Base-by-base conservation (phyloP, 306 rosid genomes). In the Medicago ruthenica region DNA sequence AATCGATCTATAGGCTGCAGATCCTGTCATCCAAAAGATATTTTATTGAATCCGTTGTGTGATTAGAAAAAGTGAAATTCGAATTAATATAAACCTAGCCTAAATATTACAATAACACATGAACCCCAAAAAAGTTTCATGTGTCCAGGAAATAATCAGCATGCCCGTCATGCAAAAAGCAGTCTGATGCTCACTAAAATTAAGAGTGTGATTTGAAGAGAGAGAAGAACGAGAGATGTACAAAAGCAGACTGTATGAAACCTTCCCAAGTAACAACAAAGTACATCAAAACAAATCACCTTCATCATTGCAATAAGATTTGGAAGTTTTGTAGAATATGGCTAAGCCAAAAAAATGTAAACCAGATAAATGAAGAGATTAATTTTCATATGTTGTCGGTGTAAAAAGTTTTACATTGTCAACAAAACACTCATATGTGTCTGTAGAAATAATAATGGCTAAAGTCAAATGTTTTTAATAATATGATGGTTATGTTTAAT, bases 1-100 rank as follows among this genome's bases (percentile, higher is more conserved):
- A 89, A 96, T 60, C 91, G 92, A 78, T 96, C 99, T 71, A 96
- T 85, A 40, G 98, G 98, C 80, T 89, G 93, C 68, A 96, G 51
- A 61, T 96, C 99, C 99, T 96, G 97, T 57, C 79, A 92, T 64
- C 55, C 64, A 78, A 75, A 76, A 77, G 58, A 12, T 67, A 36
- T 67, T 67, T 21, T 36, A 68, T 76, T 72, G 40, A 70, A 75
- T 63, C 37, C 20, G 50, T 71, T 9, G 70, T 40, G 79, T 21
- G 20, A 63, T 34, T 60, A 41, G 74, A 59, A 73, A 80, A 39
- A 61, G 70, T 34, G n/a, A 59, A 68, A 22, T 27, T 8, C 0
- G 8, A 66, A 58, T 58, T 12, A 22, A 58, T 22, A 13, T 11
- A 22, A 21, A 21, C 16, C 36, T 22, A 58, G 9, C 36, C 37